Base-by-base conservation (phyloP, 2,329 filamentous ascomycete species). In the Ophiostoma quercus region DNA sequence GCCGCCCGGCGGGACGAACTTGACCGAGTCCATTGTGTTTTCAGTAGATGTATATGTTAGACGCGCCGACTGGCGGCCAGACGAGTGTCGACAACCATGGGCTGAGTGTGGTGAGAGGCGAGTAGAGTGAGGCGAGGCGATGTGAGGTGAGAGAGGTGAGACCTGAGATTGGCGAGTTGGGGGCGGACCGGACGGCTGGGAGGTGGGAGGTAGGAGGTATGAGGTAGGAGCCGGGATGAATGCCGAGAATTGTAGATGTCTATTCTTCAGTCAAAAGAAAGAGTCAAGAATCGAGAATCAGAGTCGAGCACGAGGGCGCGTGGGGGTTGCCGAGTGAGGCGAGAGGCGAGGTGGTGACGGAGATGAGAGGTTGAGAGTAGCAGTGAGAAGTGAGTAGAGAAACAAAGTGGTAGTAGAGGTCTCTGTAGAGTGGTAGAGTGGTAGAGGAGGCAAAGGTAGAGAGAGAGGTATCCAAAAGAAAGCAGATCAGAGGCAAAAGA, bases 1-100 rank as follows among this genome's bases (percentile, higher is more conserved):
- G 68, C 74, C 74, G 63, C 73, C 74, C 1, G 74, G 74, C 1
- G 74, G 74, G 9, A 75, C 74, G 32, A 75, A 75, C 70, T 74
- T 75, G 69, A 75, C 70, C 3, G 67, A 22, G 16, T 74, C 72
- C 73, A 74, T 74, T 3, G 47, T 47, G 34, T 19, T 25, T 12
- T 2, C 37, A 29, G 7, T 62, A 25, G 47, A 88, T 29, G 25
- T 29, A 29, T 29, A 29, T 29, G 25, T 66, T 47, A 66, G 65
- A 66, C 65, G 65, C 65, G 65, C 65, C 65, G 39, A 43, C n/a
- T n/a, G 65, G 65, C 65, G 65, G 65, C 65, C 65, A 66, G 65
- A 22, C 65, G 11, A 66, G 34, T 43, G 22, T 22, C 65, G 39
- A 25, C 22, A 43, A 66, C 22, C 65, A 66, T 11, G 51, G 11